These are phyloP conservation scores for Amphibolis antarctica DNA, from an alignment of 106 monocot species.

Conservation along the genomic window DNA sequence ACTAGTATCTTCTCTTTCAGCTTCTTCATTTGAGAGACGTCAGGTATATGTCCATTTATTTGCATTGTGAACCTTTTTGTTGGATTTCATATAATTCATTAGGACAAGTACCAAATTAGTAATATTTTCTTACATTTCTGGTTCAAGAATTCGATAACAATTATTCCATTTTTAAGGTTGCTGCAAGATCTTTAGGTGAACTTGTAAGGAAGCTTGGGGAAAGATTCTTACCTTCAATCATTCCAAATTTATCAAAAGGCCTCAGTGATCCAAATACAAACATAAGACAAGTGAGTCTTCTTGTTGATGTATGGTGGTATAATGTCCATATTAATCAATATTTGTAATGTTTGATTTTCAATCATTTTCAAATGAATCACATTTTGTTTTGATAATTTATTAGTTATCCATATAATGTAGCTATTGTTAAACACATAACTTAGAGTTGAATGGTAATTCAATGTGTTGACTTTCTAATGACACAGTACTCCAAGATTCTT, in stretches of 20 bases:
- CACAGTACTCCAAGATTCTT: too few species aligned
- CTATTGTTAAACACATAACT: too few species aligned
- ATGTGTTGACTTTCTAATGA: too few species aligned
- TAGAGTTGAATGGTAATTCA: too few species aligned
- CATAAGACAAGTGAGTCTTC: slow-evolving; percentile 67
- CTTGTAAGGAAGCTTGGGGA: slow-evolving; percentile 98
- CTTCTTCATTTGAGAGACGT: slow-evolving; percentile 74
- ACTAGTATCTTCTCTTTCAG: slow-evolving; percentile 88
- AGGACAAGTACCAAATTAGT: too few species aligned
- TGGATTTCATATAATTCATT: not conserved
- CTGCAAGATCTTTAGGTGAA: slow-evolving; percentile 85
- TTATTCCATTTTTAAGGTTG: slow-evolving; percentile 39
- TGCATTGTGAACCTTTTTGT: not conserved
- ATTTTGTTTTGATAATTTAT: too few species aligned
- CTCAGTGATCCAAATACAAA: slow-evolving; percentile 61
- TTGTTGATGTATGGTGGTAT: not conserved
- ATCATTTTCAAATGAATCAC: not conserved
- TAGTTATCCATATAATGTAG: too few species aligned
- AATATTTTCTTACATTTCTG: too few species aligned
- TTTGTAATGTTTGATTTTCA: not conserved
- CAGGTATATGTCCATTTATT: slow-evolving; percentile 43
- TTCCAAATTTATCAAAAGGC: slow-evolving; percentile 81
- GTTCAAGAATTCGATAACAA: too few species aligned
- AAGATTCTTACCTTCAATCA: slow-evolving; percentile 91
- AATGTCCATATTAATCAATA: not conserved